Evolutionary conservation across 1,284 basidiomycete species (phyloP).

Genomic region (Microbotryomycetes sp.): DNA sequence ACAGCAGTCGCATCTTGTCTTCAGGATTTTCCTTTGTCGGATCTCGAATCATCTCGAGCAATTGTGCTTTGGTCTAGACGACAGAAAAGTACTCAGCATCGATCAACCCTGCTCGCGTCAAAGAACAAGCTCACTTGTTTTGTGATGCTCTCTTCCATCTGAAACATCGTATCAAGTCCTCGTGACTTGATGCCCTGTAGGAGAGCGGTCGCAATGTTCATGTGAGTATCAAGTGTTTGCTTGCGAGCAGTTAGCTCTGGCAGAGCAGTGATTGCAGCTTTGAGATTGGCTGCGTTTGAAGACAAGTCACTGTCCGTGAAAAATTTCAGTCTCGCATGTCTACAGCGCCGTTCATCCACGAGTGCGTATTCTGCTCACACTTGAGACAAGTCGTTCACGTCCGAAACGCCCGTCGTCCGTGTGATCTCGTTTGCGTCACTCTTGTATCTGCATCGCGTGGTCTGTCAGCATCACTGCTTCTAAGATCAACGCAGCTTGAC

Average conservation of each 20-base stretch:
- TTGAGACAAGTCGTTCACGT: slow-evolving; percentile 90
- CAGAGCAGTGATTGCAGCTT: slow-evolving; percentile 96
- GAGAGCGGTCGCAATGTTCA: slow-evolving; percentile 97
- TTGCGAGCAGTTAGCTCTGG: slow-evolving; percentile 96
- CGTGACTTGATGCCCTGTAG: slow-evolving; percentile 93
- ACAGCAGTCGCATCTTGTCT: slow-evolving; percentile 88
- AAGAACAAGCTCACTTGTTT: slow-evolving; percentile 57
- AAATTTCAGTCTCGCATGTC: background rate
- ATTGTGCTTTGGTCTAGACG: slow-evolving; percentile 61
- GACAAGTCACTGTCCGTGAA: slow-evolving; percentile 65
- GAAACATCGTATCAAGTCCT: slow-evolving; percentile 92
- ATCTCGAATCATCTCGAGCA: slow-evolving; percentile 74
- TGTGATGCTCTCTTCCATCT: slow-evolving; percentile 82
- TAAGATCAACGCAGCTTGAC: slow-evolving; percentile 2
- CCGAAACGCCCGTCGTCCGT: slow-evolving; percentile 88
- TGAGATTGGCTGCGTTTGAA: slow-evolving; percentile 88
- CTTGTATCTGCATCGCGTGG: slow-evolving; percentile 59
- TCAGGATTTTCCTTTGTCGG: slow-evolving; percentile 56
- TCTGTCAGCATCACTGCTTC: background rate
- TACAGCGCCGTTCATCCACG: background rate
- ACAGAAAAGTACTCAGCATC: background rate
- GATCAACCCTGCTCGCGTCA: background rate
- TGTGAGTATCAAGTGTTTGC: slow-evolving; percentile 92
- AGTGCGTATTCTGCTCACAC: slow-evolving; percentile 60
- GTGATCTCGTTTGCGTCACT: slow-evolving; percentile 96